Conservation (phyloP, 306 rosid species). For the Mimosa pudica region DNA sequence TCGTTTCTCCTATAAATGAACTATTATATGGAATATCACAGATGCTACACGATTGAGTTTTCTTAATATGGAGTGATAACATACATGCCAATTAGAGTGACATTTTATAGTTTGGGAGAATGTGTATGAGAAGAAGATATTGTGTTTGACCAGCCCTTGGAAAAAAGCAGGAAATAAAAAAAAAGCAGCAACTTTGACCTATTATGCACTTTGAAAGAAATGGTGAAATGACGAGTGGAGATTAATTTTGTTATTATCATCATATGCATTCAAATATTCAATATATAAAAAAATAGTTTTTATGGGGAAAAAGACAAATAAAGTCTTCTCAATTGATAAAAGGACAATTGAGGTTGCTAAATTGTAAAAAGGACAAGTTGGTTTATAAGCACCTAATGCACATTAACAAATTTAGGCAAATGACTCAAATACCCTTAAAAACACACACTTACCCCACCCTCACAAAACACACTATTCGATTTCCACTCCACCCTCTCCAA, state of each 20-base stretch:
- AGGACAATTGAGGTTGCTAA: too few relatives aligned
- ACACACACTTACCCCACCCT: too few relatives aligned
- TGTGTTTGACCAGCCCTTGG: neutral
- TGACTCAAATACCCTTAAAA: too few relatives aligned
- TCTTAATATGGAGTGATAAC: neutral
- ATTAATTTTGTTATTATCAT: neutral
- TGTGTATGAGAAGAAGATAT: neutral
- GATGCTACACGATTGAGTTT: neutral
- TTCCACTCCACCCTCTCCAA: too few relatives aligned
- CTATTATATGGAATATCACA: neutral
- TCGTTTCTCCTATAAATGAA: neutral
- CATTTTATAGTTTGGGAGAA: neutral
- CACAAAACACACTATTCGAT: too few relatives aligned
- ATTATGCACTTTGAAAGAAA: neutral
- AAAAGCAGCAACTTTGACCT: neutral
- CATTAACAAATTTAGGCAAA: too few relatives aligned
- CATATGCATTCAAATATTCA: neutral
- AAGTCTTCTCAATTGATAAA: too few relatives aligned
- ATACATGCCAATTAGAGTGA: neutral
- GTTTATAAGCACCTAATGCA: too few relatives aligned
- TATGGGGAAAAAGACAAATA: too few relatives aligned
- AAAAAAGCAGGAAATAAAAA: neutral
- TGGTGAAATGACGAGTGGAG: neutral
- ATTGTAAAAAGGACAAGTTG: too few relatives aligned
- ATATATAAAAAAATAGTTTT: neutral